phyloP scores from a whole-genome alignment of 306 rosid species.

The Abrus pulchellus region DNA sequence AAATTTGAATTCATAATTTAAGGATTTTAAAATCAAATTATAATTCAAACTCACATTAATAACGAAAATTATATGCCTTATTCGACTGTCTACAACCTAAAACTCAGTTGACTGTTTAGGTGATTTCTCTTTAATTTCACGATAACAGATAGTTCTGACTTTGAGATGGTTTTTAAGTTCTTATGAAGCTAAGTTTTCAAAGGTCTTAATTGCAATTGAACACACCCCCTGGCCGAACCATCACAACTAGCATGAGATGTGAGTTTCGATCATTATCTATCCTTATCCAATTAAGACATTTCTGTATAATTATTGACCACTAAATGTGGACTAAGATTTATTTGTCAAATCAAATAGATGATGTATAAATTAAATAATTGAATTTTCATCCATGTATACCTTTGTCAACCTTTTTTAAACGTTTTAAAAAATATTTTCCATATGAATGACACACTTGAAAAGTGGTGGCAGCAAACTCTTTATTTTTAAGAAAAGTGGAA shows the following conservation, averaged over 20 bases:
- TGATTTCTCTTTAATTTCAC: not conserved
- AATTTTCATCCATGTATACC: conserved; percentile 4
- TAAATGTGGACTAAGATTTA: conserved; percentile 4
- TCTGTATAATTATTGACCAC: not conserved
- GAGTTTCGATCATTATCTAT: not conserved
- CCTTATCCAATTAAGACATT: conserved; percentile 8
- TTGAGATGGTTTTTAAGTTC: not conserved
- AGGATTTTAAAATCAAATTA: too few species aligned
- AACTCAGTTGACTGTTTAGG: not conserved
- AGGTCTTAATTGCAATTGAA: conserved; percentile 9
- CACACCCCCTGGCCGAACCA: not conserved
- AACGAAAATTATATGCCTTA: not conserved
- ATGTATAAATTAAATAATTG: not conserved
- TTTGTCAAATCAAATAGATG: conserved; percentile 24
- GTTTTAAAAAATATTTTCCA: not conserved
- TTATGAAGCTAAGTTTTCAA: conserved; percentile 3
- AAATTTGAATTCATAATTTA: too few species aligned
- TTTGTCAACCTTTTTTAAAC: conserved; percentile 1
- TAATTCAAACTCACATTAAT: too few species aligned
- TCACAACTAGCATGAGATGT: not conserved
- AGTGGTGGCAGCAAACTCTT: not conserved
- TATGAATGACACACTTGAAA: not conserved
- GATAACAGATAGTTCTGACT: not conserved
- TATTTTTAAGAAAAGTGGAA: not conserved
- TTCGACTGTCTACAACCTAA: not conserved